Evolutionary conservation across 2,329 filamentous ascomycete species (phyloP).

Genomic region (Myriosclerotinia duriaeana): DNA sequence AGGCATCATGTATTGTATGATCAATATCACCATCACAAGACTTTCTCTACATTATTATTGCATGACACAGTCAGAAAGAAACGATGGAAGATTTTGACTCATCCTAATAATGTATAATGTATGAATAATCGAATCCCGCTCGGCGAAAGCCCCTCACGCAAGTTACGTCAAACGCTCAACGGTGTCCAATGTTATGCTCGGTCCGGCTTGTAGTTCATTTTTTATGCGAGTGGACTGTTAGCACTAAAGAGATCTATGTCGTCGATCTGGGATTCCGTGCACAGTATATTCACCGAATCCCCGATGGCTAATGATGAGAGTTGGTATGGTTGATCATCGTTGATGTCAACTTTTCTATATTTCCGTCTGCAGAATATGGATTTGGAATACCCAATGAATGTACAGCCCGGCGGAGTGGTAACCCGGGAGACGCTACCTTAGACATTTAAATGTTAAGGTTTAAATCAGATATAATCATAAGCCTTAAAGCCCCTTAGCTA

Average conservation of each 20-base stretch:
- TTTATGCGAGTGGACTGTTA: too few species aligned
- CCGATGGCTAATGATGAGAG: neutral
- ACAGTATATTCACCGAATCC: too few species aligned
- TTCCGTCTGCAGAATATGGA: neutral
- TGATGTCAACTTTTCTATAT: neutral
- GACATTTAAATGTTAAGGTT: neutral
- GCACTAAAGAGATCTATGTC: too few species aligned
- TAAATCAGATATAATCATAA: neutral
- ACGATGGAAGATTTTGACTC: conserved; percentile 1
- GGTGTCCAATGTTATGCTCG: too few species aligned
- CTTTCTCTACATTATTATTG: neutral
- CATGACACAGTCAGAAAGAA: neutral
- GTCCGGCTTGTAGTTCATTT: too few species aligned
- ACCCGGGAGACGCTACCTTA: conserved; percentile 10
- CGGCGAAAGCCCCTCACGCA: too few species aligned
- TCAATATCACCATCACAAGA: conserved; percentile 4
- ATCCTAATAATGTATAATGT: neutral
- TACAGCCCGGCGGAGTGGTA: conserved; percentile 19
- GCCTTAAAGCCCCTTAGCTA: too few species aligned
- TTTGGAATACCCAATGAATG: conserved; percentile 4
- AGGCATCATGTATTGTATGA: neutral
- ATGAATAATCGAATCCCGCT: conserved; percentile 12
- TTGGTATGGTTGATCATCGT: neutral
- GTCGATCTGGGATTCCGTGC: too few species aligned
- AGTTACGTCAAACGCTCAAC: too few species aligned